Base-by-base conservation (phyloP, 2,329 filamentous ascomycete genomes). In the Phialophora macrospora region DNA sequence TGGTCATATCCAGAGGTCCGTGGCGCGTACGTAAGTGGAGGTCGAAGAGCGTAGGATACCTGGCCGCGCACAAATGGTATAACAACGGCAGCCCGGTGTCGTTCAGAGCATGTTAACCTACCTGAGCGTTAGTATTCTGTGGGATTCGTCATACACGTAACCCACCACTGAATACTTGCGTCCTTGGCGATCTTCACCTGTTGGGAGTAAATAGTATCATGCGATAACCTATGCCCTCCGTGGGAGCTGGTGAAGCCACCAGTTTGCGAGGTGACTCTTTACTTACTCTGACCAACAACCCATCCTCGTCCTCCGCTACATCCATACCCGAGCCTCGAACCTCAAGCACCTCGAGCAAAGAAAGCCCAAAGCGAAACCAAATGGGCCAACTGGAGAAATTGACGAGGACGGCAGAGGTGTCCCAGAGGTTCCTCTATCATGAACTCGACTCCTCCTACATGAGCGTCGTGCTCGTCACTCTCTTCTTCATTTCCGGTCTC, bases 401-500 rank as follows among this genome's bases (percentile, higher is more conserved):
- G 32, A 44, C 28, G 38, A 44, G 56, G 41, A 64, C 28, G 28
- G 48, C 55, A 38, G 22, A 55, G 34, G 34, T 56, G 12, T 57
- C 60, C 6, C 60, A 65, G 24, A 62, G 57, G 41, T 71, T 68
- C 60, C 52, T 67, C 41, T 63, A 56, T n/a, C 57, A 70, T 20
- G 69, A 72, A 57, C 64, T 72, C 55, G 68, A 68, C 17, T 30
- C 55, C 41, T 58, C 64, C n/a, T 65, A 67, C 41, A 69, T 72
- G 69, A 65, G 60, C 46, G 11, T 64, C 11, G 63, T 71, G 4
- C 63, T 73, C 20, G 71, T 79, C 26, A 72, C 75, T 65, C 81
- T 69, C 67, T 81, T 62, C 73, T 77, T 81, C 60, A 72, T 77
- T 34, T 81, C 79, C 0, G 80, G 80, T 1, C 73, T 82, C 22